Percentiles rank a stretch among this genome's conserved stretches.
Evolutionary conservation across 306 rosid genomes (phyloP).

Genomic region (Trifolium dubium): DNA sequence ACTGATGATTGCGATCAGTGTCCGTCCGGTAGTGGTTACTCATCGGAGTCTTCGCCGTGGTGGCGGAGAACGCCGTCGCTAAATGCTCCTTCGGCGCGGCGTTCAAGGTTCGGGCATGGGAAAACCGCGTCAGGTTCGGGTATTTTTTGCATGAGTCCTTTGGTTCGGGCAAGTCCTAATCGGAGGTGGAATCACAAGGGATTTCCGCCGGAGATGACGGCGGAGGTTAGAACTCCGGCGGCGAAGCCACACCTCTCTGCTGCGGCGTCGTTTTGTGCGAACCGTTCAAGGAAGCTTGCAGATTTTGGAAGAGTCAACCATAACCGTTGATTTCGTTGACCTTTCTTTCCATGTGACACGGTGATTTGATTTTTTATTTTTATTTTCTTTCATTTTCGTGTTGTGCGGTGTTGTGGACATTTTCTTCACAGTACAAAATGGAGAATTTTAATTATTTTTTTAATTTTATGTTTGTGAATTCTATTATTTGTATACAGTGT

Average conservation of each 20-base stretch:
- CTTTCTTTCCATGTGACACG: constrained; percentile 40
- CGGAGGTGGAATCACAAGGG: constrained; percentile 70
- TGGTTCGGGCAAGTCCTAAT: constrained; percentile 85
- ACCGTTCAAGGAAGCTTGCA: constrained; percentile 83
- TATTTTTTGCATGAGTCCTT: constrained; percentile 83
- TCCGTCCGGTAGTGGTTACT: constrained; percentile 59
- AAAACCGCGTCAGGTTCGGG: constrained; percentile 66
- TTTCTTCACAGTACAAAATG: constrained; percentile 11
- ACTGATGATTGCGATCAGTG: constrained; percentile 59
- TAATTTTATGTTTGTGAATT: background rate
- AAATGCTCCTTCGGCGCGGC: constrained; percentile 51
- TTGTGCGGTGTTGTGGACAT: constrained; percentile 24
- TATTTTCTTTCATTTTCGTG: constrained; percentile 10
- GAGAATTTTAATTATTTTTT: background rate
- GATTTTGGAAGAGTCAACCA: constrained; percentile 80
- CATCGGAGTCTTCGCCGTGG: constrained; percentile 64
- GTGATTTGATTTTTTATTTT: constrained; percentile 16
- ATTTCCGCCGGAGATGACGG: constrained; percentile 58
- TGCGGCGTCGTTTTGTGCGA: constrained; percentile 76
- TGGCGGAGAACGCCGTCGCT: constrained; percentile 68
- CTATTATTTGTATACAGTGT: constrained; percentile 49
- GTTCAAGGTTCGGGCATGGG: constrained; percentile 46
- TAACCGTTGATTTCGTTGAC: constrained; percentile 70
- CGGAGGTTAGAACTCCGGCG: constrained; percentile 55
- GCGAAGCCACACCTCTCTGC: constrained; percentile 59